Evolutionary conservation across 805 yeast genomes (phyloP), one percentile per base, ranked within the genome.

Genomic region (Candida cerambycidarum): DNA sequence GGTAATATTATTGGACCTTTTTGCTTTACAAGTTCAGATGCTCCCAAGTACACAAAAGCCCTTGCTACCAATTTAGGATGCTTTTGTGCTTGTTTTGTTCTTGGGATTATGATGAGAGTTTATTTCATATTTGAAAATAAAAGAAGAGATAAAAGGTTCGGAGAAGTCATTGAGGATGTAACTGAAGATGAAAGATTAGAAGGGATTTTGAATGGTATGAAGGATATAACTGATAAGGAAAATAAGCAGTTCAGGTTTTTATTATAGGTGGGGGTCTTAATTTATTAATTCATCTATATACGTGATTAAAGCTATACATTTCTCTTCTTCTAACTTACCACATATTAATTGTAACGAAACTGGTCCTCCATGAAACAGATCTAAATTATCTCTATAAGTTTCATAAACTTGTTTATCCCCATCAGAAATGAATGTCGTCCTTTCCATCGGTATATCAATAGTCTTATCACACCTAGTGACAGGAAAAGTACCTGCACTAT

Each of bases 401-500:
- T 46, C 41, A 31, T 41, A 41, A 13, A 44, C 44, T 10, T 30
- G 25, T 35, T 39, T 32, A 25, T 49, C 53, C 2, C 38, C 21
- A 2, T 41, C 52, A 24, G 41, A 33, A 2, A 42, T 36, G 21
- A 41, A 48, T 10, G 27, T 32, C 6, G 25, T 21, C 18, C 31
- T 39, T 12, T 30, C 34, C 3, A 34, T 21, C 5, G 41, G 41
- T 25, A 27, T 42, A 24, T 44, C 48, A 11, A 41, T 33, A 10
- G 39, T 11, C 11, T 31, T 30, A 23, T 46, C 50, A 38, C 51
- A 48, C 46, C 66, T 64, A 3, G 82, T 71, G 4, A 80, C 79
- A 0, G 87, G 87, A 16, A 81, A 48, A 1, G 73, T 73, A 2
- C 44, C 47, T 7, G 44, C 41, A 33, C 31, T 32, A 37, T 47